Evolutionary conservation across 2,329 filamentous ascomycete genomes (phyloP).

Genomic region (Phaeoacremonium minimum): DNA sequence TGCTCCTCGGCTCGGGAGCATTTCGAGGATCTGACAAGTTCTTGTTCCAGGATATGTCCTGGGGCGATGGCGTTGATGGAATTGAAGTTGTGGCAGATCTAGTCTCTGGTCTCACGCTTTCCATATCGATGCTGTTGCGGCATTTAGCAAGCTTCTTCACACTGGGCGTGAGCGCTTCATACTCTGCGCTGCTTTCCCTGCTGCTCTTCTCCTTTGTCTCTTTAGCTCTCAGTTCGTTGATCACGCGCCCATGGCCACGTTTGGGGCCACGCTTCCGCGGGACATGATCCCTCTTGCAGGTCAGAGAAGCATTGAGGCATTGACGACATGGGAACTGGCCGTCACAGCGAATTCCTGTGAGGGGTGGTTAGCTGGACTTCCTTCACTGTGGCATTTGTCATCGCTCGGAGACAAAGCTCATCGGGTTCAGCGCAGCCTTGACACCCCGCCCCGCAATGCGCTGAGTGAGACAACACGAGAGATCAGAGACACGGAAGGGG

Average conservation of each 20-base stretch:
- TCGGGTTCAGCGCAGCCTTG: too few species aligned
- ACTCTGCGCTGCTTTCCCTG: conserved; percentile 32
- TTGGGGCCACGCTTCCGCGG: conserved; percentile 63
- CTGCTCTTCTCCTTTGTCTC: conserved; percentile 37
- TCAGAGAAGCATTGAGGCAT: conserved; percentile 52
- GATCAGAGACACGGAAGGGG: neutral
- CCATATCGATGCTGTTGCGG: conserved; percentile 10
- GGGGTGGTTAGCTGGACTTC: too few species aligned
- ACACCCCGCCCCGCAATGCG: neutral
- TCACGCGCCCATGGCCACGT: conserved; percentile 56
- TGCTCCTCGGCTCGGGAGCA: conserved; percentile 28
- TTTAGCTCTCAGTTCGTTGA: conserved; percentile 53
- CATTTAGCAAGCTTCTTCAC: conserved; percentile 20
- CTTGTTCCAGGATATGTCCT: conserved; percentile 22
- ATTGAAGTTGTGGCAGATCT: conserved; percentile 10
- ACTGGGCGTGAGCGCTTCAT: conserved; percentile 8
- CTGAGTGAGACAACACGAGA: neutral
- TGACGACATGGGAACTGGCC: conserved; percentile 53
- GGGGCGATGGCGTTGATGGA: conserved; percentile 17
- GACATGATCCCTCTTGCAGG: conserved; percentile 61
- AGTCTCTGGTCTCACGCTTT: conserved; percentile 9
- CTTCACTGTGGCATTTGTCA: neutral
- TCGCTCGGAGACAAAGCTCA: too few species aligned
- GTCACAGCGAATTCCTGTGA: conserved; percentile 40
- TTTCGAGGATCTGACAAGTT: conserved; percentile 22